phyloP scores from a whole-genome alignment of 192 early-diverging fungal genomes.

The Linnemannia schmuckeri region DNA sequence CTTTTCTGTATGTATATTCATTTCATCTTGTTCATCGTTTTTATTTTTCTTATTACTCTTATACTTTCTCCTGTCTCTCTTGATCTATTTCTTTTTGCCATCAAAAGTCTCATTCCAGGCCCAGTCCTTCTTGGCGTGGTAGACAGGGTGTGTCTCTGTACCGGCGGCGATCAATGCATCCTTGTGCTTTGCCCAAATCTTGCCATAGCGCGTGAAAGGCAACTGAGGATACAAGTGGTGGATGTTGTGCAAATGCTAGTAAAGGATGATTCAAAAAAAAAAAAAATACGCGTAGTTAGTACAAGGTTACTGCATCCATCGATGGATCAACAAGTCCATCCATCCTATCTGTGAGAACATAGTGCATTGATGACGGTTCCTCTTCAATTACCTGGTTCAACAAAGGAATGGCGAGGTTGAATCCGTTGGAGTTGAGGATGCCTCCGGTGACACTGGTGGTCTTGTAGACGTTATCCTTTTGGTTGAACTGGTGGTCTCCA shows the following conservation, averaged over 20 bases:
- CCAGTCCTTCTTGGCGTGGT: slow-evolving; percentile 35
- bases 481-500: slow-evolving; percentile 34
- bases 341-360: not conserved
- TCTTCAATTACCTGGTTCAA: slow-evolving; percentile 36
- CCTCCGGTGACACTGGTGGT: slow-evolving; percentile 47
- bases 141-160: slow-evolving; percentile 38
- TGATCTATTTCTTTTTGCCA: not conserved
- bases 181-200: slow-evolving; percentile 51
- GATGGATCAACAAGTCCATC: not conserved
- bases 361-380: too few relatives aligned
- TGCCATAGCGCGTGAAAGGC: slow-evolving; percentile 43
- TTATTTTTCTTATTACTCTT: not conserved
- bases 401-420: slow-evolving; percentile 45
- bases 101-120: slow-evolving; percentile 29
- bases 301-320: not conserved
- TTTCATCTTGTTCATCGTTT: not conserved
- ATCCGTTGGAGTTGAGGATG: slow-evolving; percentile 32
- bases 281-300: not conserved
- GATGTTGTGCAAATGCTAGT: slow-evolving; percentile 44
- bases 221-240: slow-evolving; percentile 49
- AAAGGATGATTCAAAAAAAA: not conserved
- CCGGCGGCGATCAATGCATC: slow-evolving; percentile 41
- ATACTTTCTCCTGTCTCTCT: not conserved
- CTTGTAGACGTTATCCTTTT: slow-evolving; percentile 50
- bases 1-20: not conserved